A percentile compares a stretch with the other conserved stretches of the same genome.
Evolutionary conservation across 2,329 filamentous ascomycete genomes (phyloP).

Genomic region (Aspergillus chevalieri): DNA sequence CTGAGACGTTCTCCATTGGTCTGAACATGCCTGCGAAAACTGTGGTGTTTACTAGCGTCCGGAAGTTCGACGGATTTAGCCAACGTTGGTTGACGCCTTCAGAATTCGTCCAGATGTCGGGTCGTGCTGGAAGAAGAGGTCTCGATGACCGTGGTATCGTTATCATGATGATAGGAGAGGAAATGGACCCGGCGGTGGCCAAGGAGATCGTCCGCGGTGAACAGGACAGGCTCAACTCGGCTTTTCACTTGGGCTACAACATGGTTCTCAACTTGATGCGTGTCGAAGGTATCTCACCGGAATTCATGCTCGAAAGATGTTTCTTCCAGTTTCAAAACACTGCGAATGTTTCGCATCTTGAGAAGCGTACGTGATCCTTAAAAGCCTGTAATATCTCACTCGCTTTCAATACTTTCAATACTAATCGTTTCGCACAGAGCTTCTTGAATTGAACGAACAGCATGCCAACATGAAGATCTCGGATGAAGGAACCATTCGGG

Average conservation of each 20-base stretch:
- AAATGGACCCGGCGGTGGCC: constrained; percentile 89
- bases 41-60: constrained; percentile 95
- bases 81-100: constrained; percentile 83
- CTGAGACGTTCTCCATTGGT: constrained; percentile 97
- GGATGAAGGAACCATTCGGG: constrained; percentile 82
- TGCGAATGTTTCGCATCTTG: constrained; percentile 73
- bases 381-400: too few relatives aligned
- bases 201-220: constrained; percentile 94
- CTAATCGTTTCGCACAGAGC: constrained; percentile 42
- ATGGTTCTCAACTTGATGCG: constrained; percentile 96
- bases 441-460: constrained; percentile 71
- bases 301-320: constrained; percentile 97
- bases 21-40: constrained; percentile 99
- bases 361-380: constrained; percentile 50
- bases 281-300: constrained; percentile 98
- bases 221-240: constrained; percentile 94
- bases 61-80: constrained; percentile 82
- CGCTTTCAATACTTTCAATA: too few relatives aligned
- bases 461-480: constrained; percentile 68
- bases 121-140: constrained; percentile 90
- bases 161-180: constrained; percentile 98
- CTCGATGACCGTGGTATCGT: constrained; percentile 97
- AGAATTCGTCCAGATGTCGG: constrained; percentile 98
- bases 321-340: constrained; percentile 99
- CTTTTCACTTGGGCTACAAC: constrained; percentile 97